A percentile compares a stretch with the other conserved stretches of the same genome.
Conservation (phyloP, 23 red algal genomes). For the Gracilaria gracilis region DNA sequence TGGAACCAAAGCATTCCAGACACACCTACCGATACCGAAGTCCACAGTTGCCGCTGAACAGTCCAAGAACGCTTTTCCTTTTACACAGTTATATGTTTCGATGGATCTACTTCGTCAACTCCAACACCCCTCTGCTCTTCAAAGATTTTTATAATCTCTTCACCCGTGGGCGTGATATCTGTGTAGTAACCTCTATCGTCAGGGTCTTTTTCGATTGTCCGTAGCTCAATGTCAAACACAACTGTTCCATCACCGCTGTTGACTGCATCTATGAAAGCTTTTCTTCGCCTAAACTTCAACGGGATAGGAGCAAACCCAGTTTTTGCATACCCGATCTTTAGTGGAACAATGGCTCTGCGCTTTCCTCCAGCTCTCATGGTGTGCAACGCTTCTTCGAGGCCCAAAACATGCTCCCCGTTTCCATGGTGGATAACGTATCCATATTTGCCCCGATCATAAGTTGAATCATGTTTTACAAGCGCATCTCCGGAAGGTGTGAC, state of each 20-base stretch:
- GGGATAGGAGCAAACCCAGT: constrained; percentile 87
- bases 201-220: constrained; percentile 71
- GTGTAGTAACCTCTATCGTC: constrained; percentile 73
- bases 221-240: constrained; percentile 80
- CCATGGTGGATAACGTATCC: constrained; percentile 92
- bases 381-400: constrained; percentile 93
- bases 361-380: constrained; percentile 85
- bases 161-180: constrained; percentile 69
- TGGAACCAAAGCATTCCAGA: no score
- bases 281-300: constrained; percentile 36
- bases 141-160: constrained; percentile 40
- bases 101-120: constrained; percentile 13
- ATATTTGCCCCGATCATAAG: constrained; percentile 45
- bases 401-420: constrained; percentile 83
- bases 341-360: constrained; percentile 86
- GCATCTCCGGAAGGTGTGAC: constrained; percentile 57
- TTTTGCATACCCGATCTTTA: constrained; percentile 71
- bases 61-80: no score
- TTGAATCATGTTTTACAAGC: constrained; percentile 55
- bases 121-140: constrained; percentile 36
- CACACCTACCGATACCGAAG: no score
- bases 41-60: no score
- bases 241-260: constrained; percentile 70
- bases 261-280: constrained; percentile 55
- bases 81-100: constrained; percentile 12